Evolutionary conservation across 495 filamentous ascomycete species (phyloP).

Genomic region (Aspergillus kassunensis): DNA sequence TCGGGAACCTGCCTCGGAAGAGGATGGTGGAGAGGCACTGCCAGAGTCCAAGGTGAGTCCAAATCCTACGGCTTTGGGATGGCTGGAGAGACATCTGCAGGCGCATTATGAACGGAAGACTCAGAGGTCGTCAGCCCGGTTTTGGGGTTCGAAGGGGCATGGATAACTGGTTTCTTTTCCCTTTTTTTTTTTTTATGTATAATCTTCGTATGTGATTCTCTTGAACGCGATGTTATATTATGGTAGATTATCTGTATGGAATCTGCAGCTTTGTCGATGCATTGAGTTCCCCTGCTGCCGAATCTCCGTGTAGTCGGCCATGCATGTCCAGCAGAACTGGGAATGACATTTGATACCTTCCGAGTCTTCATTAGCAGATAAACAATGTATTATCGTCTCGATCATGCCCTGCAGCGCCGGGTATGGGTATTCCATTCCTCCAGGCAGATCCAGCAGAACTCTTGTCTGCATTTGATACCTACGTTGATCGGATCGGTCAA

Average conservation of each 20-base stretch:
- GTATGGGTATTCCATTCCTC: slow-evolving; percentile 6
- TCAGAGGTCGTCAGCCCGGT: too few relatives aligned
- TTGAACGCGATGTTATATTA: too few relatives aligned
- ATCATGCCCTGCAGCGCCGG: slow-evolving; percentile 7
- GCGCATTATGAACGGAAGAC: background rate
- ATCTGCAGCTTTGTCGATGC: slow-evolving; percentile 9
- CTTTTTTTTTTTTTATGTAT: too few relatives aligned
- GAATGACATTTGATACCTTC: slow-evolving; percentile 14
- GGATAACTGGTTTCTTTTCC: too few relatives aligned
- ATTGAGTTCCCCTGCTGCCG: slow-evolving; percentile 9
- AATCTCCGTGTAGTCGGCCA: slow-evolving; percentile 12
- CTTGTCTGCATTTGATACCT: slow-evolving; percentile 11
- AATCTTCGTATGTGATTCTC: too few relatives aligned
- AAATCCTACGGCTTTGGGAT: background rate
- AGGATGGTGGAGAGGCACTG: background rate
- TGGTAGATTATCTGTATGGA: slow-evolving; percentile 14
- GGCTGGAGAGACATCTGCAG: background rate
- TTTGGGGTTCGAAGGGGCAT: too few relatives aligned
- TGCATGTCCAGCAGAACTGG: slow-evolving; percentile 11
- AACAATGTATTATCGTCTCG: too few relatives aligned
- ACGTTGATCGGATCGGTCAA: slow-evolving; percentile 5
- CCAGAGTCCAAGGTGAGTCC: background rate
- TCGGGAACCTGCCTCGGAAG: too few relatives aligned
- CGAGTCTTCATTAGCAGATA: background rate
- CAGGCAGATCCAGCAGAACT: slow-evolving; percentile 12